Percentiles rank a stretch among this genome's conserved stretches.
Conservation (phyloP, 2,329 filamentous ascomycete genomes). For the Eutypella sp. region DNA sequence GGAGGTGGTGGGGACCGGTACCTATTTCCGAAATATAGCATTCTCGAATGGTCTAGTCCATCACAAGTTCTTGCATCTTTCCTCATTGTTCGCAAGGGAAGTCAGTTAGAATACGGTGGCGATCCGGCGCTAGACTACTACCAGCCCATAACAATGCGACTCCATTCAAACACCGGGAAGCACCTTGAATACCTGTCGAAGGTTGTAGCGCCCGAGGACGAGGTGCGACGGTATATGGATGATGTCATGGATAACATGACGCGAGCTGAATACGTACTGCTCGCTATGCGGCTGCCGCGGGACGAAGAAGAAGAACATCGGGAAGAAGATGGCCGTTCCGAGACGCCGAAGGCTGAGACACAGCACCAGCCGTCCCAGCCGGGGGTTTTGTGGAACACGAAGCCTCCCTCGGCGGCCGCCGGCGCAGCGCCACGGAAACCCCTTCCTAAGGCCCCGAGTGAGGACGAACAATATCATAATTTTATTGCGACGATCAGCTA, state of each 20-base stretch:
- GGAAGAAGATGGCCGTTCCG: constrained; percentile 22
- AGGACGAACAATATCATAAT: constrained; percentile 42
- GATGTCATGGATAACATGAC: constrained; percentile 66
- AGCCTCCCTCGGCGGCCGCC: constrained; percentile 10
- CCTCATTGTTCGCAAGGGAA: constrained; percentile 68
- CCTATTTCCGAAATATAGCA: constrained; percentile 72
- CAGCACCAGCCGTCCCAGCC: constrained; percentile 14
- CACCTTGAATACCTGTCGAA: constrained; percentile 56
- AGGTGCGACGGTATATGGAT: constrained; percentile 64
- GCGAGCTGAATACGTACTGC: constrained; percentile 60
- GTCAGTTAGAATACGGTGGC: constrained; percentile 59
- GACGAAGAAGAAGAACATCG: constrained; percentile 30
- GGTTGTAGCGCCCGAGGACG: constrained; percentile 58
- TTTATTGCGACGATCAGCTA: constrained; percentile 37
- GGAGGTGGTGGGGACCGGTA: constrained; percentile 68
- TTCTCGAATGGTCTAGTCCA: constrained; percentile 60
- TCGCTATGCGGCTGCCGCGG: constrained; percentile 62
- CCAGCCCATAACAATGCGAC: constrained; percentile 64
- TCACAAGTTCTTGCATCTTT: constrained; percentile 69
- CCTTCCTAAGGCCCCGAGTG: constrained; percentile 26
- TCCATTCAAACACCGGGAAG: constrained; percentile 49
- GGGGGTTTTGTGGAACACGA: constrained; percentile 32
- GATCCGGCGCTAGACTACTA: constrained; percentile 66
- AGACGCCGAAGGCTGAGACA: constrained; percentile 21
- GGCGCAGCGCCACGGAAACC: constrained; percentile 17